Conservation (phyloP, 1,284 basidiomycete species). For the Stygiomarasmius scandens region DNA sequence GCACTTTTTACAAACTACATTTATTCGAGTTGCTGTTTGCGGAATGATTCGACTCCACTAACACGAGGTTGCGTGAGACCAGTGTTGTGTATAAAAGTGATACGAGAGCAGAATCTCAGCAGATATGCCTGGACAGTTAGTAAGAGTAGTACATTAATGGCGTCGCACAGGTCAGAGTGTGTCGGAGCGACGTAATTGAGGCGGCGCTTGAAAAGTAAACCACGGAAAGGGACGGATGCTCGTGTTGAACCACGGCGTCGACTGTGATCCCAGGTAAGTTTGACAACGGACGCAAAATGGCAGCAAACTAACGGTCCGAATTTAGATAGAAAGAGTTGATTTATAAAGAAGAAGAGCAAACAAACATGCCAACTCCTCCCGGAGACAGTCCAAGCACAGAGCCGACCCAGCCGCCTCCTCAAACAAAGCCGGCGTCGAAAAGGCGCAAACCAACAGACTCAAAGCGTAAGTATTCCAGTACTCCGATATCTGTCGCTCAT, state of each 20-base stretch:
- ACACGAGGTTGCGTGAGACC: not conserved
- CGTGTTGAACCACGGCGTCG: not conserved
- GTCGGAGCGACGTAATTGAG: not conserved
- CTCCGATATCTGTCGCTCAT: slow-evolving; percentile 18
- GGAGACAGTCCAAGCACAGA: not conserved
- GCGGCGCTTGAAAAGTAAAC: not conserved
- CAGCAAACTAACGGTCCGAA: no score
- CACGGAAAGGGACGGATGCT: no score
- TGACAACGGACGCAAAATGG: no score
- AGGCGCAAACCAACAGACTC: slow-evolving; percentile 49
- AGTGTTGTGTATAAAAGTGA: no score
- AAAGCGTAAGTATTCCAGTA: slow-evolving; percentile 17
- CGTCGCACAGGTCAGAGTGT: no score
- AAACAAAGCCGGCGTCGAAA: slow-evolving; percentile 33
- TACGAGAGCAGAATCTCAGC: not conserved
- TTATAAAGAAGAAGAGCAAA: not conserved
- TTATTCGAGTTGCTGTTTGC: not conserved
- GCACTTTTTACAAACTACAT: not conserved
- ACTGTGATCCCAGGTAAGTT: no score
- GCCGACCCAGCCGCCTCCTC: slow-evolving; percentile 48
- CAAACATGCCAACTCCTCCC: slow-evolving; percentile 38
- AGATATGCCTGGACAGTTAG: no score
- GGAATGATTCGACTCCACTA: not conserved
- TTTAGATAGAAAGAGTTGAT: no score
- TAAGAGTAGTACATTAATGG: no score